Base-by-base conservation (phyloP, 75 land plant species). In the Cunninghamia lanceolata region DNA sequence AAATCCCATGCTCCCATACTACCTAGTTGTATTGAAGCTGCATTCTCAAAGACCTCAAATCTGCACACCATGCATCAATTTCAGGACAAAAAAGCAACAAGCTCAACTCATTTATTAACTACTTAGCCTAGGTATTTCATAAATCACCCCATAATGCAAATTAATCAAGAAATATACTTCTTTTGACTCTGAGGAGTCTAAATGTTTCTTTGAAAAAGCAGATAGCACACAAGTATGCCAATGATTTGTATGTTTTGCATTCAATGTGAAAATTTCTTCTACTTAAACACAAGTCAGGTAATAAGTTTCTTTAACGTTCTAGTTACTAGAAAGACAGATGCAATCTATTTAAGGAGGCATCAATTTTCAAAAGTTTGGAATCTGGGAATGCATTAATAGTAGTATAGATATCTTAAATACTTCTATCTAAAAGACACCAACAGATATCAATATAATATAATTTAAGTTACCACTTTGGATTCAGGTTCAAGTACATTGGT, bases 1-100 rank as follows among this genome's bases (percentile, higher is more conserved):
- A 54, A 84, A 82, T 83, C 87, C 84, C 9, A 53, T 56, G 47
- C 47, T 83, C 85, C 90, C 93, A 91, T 91, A 16, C 84, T 83
- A 83, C 38, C 84, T 53, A 83, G 21, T 43, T 42, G 82, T 80
- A 73, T 8, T 3, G 7, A 34, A 73, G 14, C 38, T 73, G 75
- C 75, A 73, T 34, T 34, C 75, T 34, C 13, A 0, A 1, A 34
- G 36, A 30, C 75, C 36, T 73, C 68, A 63, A 63, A 73, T 73
- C 75, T 73, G 75, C 75, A 73, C 75, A 73, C 38, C 75, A 32
- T 73, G 34, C 16, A 34, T 73, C 13, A 73, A 63, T 63, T 28
- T 63, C 68, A 34, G 75, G 16, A 73, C 13, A 11, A 32, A 2
- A 32, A 0, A 32, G 75, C 53, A 73, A 73, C 13, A 34, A 73